Evolutionary conservation across 345 rosid species (phyloP).

Genomic region (Citrus cavaleriei): DNA sequence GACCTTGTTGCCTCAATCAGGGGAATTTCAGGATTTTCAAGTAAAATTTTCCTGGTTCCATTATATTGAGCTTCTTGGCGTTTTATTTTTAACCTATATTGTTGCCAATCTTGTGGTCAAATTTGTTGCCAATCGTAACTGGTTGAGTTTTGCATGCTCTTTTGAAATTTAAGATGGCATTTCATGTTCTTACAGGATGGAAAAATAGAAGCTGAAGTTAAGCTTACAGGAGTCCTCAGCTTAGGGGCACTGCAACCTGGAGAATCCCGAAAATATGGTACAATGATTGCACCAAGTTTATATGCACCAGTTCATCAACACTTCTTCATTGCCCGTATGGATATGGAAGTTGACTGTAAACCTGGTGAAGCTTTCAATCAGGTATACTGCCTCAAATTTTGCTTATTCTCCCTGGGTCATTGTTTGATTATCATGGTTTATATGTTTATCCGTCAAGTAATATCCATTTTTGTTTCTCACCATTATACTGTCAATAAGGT

Average conservation of each 20-base stretch:
- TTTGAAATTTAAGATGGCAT: constrained; percentile 5
- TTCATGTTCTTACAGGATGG: constrained; percentile 57
- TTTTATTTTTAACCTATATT: not conserved
- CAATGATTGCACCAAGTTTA: constrained; percentile 83
- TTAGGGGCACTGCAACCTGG: constrained; percentile 91
- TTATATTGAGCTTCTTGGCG: not conserved
- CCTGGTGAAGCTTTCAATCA: constrained; percentile 90
- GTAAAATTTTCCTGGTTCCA: not conserved
- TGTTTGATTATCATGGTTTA: not conserved
- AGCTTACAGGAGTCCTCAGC: constrained; percentile 88
- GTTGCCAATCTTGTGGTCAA: not conserved
- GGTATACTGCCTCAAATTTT: constrained; percentile 31
- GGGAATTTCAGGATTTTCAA: not conserved
- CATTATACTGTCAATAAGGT: not conserved
- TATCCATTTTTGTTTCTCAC: not conserved
- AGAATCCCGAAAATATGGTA: constrained; percentile 82
- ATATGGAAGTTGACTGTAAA: constrained; percentile 88
- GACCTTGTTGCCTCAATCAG: not conserved
- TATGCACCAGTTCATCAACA: constrained; percentile 97
- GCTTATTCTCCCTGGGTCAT: not conserved
- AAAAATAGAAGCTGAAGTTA: constrained; percentile 90
- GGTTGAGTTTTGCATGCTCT: not conserved
- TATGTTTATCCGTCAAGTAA: not conserved
- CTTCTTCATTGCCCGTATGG: constrained; percentile 89
- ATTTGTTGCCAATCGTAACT: not conserved